Evolutionary conservation across 768 basidiomycete genomes (phyloP).

Genomic region (Suillus sp.): DNA sequence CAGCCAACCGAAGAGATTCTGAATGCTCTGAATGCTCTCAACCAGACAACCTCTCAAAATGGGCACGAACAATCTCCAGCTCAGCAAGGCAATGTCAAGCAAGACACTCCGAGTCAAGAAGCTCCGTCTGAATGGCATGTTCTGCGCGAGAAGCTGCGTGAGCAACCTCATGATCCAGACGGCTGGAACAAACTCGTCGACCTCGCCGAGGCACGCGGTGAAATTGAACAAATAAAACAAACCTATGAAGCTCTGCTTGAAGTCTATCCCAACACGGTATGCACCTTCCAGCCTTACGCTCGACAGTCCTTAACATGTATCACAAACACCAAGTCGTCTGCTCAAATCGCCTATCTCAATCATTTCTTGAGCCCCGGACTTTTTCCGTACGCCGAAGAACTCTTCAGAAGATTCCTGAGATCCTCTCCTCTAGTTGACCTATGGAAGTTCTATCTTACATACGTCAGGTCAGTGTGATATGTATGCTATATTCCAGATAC

Average conservation of each 20-base stretch:
- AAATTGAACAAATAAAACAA: constrained; percentile 77
- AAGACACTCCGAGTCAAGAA: constrained; percentile 26
- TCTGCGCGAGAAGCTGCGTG: constrained; percentile 59
- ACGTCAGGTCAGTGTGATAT: constrained; percentile 71
- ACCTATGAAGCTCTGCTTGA: constrained; percentile 83
- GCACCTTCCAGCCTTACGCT: constrained; percentile 28
- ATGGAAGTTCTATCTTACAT: constrained; percentile 92
- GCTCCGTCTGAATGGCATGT: constrained; percentile 69
- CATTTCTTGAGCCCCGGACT: constrained; percentile 69
- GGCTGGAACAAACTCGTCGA: constrained; percentile 78
- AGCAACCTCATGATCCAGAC: constrained; percentile 75
- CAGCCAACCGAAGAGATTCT: constrained; percentile 42
- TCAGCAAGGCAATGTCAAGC: constrained; percentile 25
- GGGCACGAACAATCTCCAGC: constrained; percentile 27
- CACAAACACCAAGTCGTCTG: constrained; percentile 57
- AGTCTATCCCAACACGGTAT: constrained; percentile 90
- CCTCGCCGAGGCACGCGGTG: constrained; percentile 73
- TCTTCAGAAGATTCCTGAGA: constrained; percentile 89
- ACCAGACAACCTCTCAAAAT: constrained; percentile 31
- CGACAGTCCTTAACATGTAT: constrained; percentile 22
- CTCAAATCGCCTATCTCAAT: constrained; percentile 82
- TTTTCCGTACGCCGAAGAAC: constrained; percentile 76
- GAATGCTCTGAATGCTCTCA: constrained; percentile 38
- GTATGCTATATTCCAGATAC: constrained; percentile 14
- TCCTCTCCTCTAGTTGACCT: constrained; percentile 86